Base-by-base conservation (phyloP, 768 basidiomycete species). In the Termitomyces sp. region DNA sequence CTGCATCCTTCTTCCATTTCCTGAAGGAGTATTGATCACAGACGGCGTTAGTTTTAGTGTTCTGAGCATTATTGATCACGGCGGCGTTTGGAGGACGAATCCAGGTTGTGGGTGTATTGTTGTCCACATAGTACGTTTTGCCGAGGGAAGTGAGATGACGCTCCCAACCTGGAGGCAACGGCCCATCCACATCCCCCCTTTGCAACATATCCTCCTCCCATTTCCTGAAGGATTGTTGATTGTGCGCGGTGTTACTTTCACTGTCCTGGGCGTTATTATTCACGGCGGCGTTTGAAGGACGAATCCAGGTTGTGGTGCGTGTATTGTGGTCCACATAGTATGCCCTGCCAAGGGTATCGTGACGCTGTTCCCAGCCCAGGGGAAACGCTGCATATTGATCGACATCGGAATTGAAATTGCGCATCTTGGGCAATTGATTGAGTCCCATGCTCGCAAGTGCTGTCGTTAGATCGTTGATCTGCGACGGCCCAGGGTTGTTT, bases 71-170 rank as follows among this genome's bases (percentile, higher is more conserved):
- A 47, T 75, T 82, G 67, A 95, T 95, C 14, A 82, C 86, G 4
- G 84, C 82, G 45, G 89, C 87, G 67, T 81, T 93, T 13, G 84
- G 74, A 24, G 96, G 96, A 18, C 97, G 79, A 70, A 93, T 95
- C 97, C 97, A 99, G 0, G 97, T 98, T 8, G 97, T 92, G 56
- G 97, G 89, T 10, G 93, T 93, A 71, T 98, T 98, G 75, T 98
- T 97, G 70, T 99, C 97, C 55, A 99, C 97, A 71, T 98, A 99
- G 72, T 99, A 99, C 8, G 93, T 96, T 56, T 97, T 79, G 9
- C 89, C 97, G 26, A 98, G 83, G 33, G 97, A 95, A 74, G 98
- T 97, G 55, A 95, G 91, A 45, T 97, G 91, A 59, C 97, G 85
- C 73, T 99, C 97, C 97, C 97, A 99, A 3, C 95, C 94, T 27